These are phyloP conservation scores for Pisolithus microcarpus DNA, from an alignment of 768 basidiomycete species.

Conservation along the genomic window DNA sequence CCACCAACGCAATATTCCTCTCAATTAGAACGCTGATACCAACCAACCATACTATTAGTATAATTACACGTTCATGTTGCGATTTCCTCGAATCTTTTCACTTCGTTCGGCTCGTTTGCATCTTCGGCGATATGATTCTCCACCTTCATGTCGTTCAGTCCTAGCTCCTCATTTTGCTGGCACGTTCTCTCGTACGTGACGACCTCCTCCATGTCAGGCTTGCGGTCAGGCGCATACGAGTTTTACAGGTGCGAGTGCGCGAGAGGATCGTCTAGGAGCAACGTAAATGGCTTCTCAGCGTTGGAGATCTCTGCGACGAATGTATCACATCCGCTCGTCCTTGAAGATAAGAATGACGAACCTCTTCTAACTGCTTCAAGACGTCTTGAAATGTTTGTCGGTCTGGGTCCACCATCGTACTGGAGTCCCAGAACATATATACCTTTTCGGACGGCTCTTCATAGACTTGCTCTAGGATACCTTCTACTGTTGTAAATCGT, in stretches of 20 bases:
- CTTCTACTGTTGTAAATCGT: no score
- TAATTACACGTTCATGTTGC: no score
- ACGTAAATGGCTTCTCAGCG: slow-evolving; percentile 74
- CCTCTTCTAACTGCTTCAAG: slow-evolving; percentile 55
- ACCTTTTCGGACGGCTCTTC: slow-evolving; percentile 87
- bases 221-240: slow-evolving; percentile 98
- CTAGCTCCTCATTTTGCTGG: slow-evolving; percentile 92
- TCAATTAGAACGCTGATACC: no score
- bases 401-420: slow-evolving; percentile 32
- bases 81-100: background rate
- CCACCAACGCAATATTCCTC: no score
- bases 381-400: slow-evolving; percentile 64
- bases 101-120: background rate
- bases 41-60: no score
- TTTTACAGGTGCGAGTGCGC: slow-evolving; percentile 94
- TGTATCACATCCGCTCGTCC: background rate
- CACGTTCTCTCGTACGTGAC: slow-evolving; percentile 78
- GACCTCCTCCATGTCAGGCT: slow-evolving; percentile 86
- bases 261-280: slow-evolving; percentile 92
- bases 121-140: slow-evolving; percentile 33
- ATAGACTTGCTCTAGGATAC: no score
- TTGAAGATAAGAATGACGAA: background rate
- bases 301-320: slow-evolving; percentile 54
- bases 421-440: slow-evolving; percentile 67
- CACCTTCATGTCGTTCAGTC: slow-evolving; percentile 84